Percentiles rank a stretch among this genome's conserved stretches.
Conservation (phyloP, 169 alveolate species). For the Plasmodium adleri region DNA sequence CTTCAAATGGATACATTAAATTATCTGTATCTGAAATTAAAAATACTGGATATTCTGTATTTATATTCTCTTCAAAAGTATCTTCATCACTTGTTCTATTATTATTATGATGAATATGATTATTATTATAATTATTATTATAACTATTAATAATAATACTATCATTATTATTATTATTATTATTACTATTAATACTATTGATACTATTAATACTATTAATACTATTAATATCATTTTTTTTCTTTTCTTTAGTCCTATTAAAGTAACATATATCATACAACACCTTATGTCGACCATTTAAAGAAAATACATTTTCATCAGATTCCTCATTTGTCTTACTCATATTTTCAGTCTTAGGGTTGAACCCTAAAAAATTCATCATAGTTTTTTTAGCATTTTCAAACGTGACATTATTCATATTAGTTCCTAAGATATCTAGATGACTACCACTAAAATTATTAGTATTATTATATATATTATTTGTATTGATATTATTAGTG, state of each 20-base stretch:
- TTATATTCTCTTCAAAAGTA: no score
- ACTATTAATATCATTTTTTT: no score
- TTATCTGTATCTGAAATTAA: not conserved
- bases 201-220: no score
- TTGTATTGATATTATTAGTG: not conserved
- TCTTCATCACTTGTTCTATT: no score
- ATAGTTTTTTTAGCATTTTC: constrained; percentile 43
- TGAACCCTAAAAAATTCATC: constrained; percentile 71
- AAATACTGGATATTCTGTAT: no score
- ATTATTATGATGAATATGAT: no score
- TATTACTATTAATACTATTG: no score
- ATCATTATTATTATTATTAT: no score
- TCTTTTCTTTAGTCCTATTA: not conserved
- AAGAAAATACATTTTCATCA: constrained; percentile 27
- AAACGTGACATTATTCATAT: not conserved
- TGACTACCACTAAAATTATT: not conserved
- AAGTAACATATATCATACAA: constrained; percentile 32
- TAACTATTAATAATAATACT: no score
- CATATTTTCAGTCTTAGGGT: constrained; percentile 1
- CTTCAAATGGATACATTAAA: constrained; percentile 73
- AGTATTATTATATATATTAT: no score
- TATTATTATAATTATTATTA: no score
- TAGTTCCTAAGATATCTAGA: not conserved
- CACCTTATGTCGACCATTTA: constrained; percentile 26
- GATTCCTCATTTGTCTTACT: not conserved